Evolutionary conservation across 139 green algal genomes (phyloP).

Genomic region (Chlorella ohadii): DNA sequence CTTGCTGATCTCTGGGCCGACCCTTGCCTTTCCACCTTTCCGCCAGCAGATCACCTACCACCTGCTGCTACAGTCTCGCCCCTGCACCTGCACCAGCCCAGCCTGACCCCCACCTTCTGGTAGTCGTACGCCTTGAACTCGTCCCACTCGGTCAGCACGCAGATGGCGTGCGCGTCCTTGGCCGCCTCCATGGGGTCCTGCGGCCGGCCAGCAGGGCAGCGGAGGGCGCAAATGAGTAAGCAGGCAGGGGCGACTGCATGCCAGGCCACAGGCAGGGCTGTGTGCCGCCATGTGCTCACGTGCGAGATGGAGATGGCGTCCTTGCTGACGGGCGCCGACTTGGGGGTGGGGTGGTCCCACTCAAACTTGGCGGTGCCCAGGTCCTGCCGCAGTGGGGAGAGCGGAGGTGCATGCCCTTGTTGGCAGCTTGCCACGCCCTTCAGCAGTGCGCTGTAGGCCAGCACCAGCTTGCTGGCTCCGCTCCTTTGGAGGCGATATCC

Average conservation of each 20-base stretch:
- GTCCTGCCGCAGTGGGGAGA: conserved; percentile 50
- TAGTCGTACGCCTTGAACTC: conserved; percentile 93
- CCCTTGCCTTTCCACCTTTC: too few species aligned
- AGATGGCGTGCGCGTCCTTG: conserved; percentile 86
- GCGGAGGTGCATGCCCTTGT: too few species aligned
- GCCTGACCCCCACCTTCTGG: conserved; percentile 39
- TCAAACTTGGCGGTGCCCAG: conserved; percentile 88
- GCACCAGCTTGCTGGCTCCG: too few species aligned
- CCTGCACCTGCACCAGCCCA: too few species aligned
- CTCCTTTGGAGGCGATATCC: too few species aligned
- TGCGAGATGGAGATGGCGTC: conserved; percentile 66
- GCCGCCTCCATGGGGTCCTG: conserved; percentile 71
- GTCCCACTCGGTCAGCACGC: conserved; percentile 99
- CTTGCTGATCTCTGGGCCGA: too few species aligned
- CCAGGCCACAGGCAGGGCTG: too few species aligned
- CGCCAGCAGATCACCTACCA: too few species aligned
- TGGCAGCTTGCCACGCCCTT: too few species aligned
- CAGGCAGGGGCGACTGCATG: too few species aligned
- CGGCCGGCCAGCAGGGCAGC: neutral
- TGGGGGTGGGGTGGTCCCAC: conserved; percentile 88
- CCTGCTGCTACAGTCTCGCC: too few species aligned
- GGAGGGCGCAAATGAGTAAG: neutral
- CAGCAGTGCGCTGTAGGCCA: too few species aligned
- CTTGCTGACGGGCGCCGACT: conserved; percentile 50
- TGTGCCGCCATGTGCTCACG: neutral